Base-by-base conservation (phyloP, 2,329 filamentous ascomycete species). In the Emmonsiellopsis sp. region DNA sequence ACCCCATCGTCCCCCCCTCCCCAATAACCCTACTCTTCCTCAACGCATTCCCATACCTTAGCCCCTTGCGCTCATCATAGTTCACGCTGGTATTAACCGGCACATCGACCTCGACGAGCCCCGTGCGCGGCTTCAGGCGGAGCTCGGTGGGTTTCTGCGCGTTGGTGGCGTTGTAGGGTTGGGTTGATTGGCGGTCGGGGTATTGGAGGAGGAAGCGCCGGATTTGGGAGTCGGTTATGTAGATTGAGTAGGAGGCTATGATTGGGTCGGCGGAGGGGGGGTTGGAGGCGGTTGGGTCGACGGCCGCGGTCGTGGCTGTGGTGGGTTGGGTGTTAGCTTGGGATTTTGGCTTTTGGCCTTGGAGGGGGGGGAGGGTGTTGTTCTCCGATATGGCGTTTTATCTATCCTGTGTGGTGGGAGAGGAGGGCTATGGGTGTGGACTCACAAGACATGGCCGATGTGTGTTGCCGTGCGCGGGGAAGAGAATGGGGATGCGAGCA, bases 31-130 rank as follows among this genome's bases (percentile, higher is more conserved):
- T 68, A 50, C 74, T 77, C 61, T 80, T 80, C 56, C 76, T 73
- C 58, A 97, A 74, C 1, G 87, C 83, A 63, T 87, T 82, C 14
- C 91, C 93, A 81, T 89, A 97, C 59, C 82, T 79, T 50, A 93
- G 73, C 47, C 89, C 92, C 73, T 92, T 90, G 60, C 81, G 80
- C 59, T 85, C 81, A 72, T 97, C 90, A 75, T 95, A 97, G 65
- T 88, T 85, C 53, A 74, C 68, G 47, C 77, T 75, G 57, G 83
- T 84, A 74, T 84, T 83, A 61, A 96, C 77, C 4, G 89, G 88
- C n/a, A 96, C 80, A 68, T 98, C 93, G 51, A 97, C 77, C 72
- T 98, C 93, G 53, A 96, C 77, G 73, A 96, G 87, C 53, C 91
- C 91, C 0, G 87, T 82, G 53, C 79, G 74, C 11, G 85, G 80